Percentiles rank a stretch among this genome's conserved stretches.
Evolutionary conservation across 768 basidiomycete species (phyloP).

Genomic region (Russula brevipes): DNA sequence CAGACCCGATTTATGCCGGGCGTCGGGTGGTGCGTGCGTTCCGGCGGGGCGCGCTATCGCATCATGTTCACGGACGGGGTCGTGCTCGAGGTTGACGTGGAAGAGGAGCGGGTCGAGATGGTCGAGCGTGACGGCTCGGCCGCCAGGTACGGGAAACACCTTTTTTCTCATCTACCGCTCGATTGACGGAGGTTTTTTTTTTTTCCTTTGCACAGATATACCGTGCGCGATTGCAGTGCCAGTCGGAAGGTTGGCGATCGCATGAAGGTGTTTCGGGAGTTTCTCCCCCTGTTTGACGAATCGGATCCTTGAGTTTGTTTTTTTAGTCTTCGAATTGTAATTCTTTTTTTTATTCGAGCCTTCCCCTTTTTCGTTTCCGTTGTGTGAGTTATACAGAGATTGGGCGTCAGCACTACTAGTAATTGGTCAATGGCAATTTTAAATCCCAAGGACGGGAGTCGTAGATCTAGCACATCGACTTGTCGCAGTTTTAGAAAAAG

Average conservation of each 20-base stretch:
- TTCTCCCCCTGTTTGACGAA: conserved; percentile 40
- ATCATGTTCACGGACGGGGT: conserved; percentile 43
- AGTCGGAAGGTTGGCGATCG: conserved; percentile 36
- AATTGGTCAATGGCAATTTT: no score
- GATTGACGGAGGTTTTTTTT: background rate
- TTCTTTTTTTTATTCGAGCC: background rate
- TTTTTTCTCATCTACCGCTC: background rate
- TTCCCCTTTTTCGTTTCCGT: background rate
- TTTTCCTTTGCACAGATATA: conserved; percentile 28
- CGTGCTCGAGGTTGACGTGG: conserved; percentile 39
- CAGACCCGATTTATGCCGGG: conserved; percentile 40
- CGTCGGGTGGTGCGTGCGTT: conserved; percentile 42
- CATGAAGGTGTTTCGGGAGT: conserved; percentile 40
- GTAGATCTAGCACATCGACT: no score
- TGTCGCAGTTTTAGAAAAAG: no score
- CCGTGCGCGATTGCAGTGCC: conserved; percentile 34
- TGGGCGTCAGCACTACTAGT: no score
- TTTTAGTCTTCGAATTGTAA: background rate
- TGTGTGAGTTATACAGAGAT: no score
- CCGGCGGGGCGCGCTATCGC: conserved; percentile 37
- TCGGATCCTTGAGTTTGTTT: conserved; percentile 1
- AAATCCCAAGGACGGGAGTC: no score
- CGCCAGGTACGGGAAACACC: conserved; percentile 25
- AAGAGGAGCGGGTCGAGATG: conserved; percentile 40
- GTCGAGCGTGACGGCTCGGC: conserved; percentile 30